Conservation (phyloP, 2,329 filamentous ascomycete species). For the Hymenoscyphus fraxineus region DNA sequence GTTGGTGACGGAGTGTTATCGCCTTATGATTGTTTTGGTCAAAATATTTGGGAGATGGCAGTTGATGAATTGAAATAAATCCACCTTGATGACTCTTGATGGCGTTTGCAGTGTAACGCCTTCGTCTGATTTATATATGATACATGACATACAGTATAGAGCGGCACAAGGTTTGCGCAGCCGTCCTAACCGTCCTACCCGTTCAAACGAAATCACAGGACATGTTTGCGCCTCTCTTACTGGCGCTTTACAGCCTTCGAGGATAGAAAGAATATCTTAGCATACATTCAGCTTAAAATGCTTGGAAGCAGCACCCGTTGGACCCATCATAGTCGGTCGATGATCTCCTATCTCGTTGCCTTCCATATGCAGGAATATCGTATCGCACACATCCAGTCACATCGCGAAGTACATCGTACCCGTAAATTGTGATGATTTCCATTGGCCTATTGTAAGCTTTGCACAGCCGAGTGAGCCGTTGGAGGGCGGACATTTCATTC, state of each 20-base stretch:
- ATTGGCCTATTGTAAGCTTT: background rate
- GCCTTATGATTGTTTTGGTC: background rate
- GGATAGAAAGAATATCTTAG: background rate
- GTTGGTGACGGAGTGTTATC: background rate
- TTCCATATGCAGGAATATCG: background rate
- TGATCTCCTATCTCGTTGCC: background rate
- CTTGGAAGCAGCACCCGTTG: background rate
- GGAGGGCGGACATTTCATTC: background rate
- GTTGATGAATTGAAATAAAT: background rate
- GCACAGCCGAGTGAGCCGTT: background rate
- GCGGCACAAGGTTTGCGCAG: background rate
- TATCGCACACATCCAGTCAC: background rate
- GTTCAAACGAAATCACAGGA: background rate
- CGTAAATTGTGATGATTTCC: background rate
- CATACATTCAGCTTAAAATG: background rate
- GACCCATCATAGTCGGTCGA: background rate
- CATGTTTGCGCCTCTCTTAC: background rate
- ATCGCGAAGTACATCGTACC: background rate
- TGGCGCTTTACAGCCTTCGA: background rate
- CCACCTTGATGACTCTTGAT: background rate
- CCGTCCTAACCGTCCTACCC: constrained; percentile 1
- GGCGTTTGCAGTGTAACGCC: background rate
- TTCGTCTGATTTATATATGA: background rate
- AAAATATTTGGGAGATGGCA: background rate
- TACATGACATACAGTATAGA: background rate